Evolutionary conservation across 805 yeast species (phyloP), one percentile per base, ranked within the genome.

Genomic region (Wickerhamomyces queroliae): DNA sequence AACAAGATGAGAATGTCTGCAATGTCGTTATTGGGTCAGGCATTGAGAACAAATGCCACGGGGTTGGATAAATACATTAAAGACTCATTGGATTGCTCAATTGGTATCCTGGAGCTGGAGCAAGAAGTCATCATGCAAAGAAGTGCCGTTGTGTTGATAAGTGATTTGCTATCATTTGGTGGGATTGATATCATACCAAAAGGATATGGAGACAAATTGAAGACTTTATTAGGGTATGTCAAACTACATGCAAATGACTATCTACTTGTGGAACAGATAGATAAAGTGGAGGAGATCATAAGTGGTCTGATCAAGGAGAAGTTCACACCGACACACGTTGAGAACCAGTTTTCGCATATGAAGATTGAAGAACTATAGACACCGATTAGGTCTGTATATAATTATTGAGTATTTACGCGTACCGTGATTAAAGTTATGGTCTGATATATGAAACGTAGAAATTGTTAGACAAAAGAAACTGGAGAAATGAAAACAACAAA

Each of bases 1-100:
- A 65, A 70, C 42, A 70, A 80, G 29, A 46, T 89, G 29, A 67
- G 97, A 48, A 80, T 88, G 83, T 90, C 97, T 2, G 76, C 96
- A 0, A 73, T 90, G 78, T 85, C 96, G 0, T 59, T 93, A 12
- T 57, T 91, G n/a, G 96, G 97, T 22, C 63, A 74, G 6, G 65
- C 83, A 27, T 74, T 89, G 50, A 74, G 75, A 45, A 63, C 64
- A 1, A 77, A 78, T 43, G 80, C 89, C 1, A 38, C 61, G 6
- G 84, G 83, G 0, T 50, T 87, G 1, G 30, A 64, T 0, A 52
- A 58, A 1, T 63, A 68, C 41, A 60, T 88, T 10, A 55, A 58
- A 1, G 83, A 80, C 37, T 70, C 82, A 8, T 60, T 86, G 33
- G 96, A 89, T 53, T 80, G 95, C 53, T 78, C 86, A 0, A 57